These are phyloP conservation scores for Phytophthora constricta DNA, from an alignment of 352 stramenopile species.

Conservation along the genomic window DNA sequence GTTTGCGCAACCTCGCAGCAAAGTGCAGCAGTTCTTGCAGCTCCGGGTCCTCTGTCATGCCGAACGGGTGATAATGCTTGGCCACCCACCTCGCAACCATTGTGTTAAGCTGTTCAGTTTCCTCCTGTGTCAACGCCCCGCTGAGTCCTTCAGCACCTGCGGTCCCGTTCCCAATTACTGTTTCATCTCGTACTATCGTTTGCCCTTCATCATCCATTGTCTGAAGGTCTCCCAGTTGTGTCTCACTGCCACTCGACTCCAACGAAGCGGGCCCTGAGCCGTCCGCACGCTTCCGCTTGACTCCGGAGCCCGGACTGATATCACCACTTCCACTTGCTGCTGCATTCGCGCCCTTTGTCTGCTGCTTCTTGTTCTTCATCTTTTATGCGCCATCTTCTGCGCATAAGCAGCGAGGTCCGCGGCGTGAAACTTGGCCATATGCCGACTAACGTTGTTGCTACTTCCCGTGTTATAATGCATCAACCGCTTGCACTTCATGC, in stretches of 20 bases:
- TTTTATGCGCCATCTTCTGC: slow-evolving; percentile 47
- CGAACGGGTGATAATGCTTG: slow-evolving; percentile 56
- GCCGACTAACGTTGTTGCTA: slow-evolving; percentile 63
- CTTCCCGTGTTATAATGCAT: slow-evolving; percentile 67
- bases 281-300: slow-evolving; percentile 35
- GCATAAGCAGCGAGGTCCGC: slow-evolving; percentile 48
- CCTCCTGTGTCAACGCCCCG: slow-evolving; percentile 37
- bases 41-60: slow-evolving; percentile 52
- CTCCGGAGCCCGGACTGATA: background rate
- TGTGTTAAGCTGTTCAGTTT: slow-evolving; percentile 52
- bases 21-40: slow-evolving; percentile 54
- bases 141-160: background rate
- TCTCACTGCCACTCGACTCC: background rate
- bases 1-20: slow-evolving; percentile 43
- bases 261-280: slow-evolving; percentile 2
- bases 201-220: slow-evolving; percentile 10
- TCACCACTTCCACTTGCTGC: background rate
- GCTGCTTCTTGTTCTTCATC: slow-evolving; percentile 34
- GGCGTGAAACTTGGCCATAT: slow-evolving; percentile 63
- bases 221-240: slow-evolving; percentile 10
- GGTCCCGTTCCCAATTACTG: too few species aligned
- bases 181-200: background rate
- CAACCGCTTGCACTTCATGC: slow-evolving; percentile 60
- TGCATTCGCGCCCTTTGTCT: slow-evolving; percentile 5
- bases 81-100: slow-evolving; percentile 55